Base-by-base conservation (phyloP, 495 filamentous ascomycete genomes). In the Tuber melanosporum region DNA sequence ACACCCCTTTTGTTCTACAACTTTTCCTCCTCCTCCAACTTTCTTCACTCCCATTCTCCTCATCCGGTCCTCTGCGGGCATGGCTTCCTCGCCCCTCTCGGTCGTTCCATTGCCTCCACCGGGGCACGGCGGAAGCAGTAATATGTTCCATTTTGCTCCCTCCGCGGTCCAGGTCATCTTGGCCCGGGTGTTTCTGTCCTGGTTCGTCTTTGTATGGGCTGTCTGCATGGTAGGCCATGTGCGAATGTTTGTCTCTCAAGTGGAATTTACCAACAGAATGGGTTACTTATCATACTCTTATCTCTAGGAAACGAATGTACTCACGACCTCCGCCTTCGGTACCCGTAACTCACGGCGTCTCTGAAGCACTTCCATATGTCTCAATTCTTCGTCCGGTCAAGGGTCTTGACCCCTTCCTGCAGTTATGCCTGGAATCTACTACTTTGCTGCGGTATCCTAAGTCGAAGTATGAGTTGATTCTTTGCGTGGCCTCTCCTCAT, bases 351-450 rank as follows among this genome's bases (percentile, higher is more conserved):
- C 17, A 66, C 46, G 70, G 46, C 70, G 47, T 75, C 43, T 76
- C 77, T 79, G 75, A 79, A 57, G 72, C 71, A 45, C 84, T 90
- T 20, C 94, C 94, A n/a, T 92, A 94, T 85, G 87, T 99, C 81
- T 97, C 94, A 45, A 89, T 96, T 75, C 93, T 99, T 77, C 92
- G 96, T 7, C 96, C 96, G 0, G 90, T 96, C 75, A 98, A 97
- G 85, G 96, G 95, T 75, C 88, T 97, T 69, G 96, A 99, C 82
- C 91, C 92, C 2, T 88, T 91, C 80, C 90, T 98, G 42, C 97
- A 96, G 86, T 92, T 95, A 79, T 97, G 95, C 77, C 91, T 99
- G 52, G 91, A 93, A n/a, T 91, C 95, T 22, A 93, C 92, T 32
- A 97, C 98, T 85, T 89, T 87, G 41, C 93, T 97, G 77, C 87